Percentiles rank a stretch among this genome's conserved stretches.
These are phyloP conservation scores for Candida ortonii DNA, from an alignment of 805 yeast genomes.

Conservation along the genomic window DNA sequence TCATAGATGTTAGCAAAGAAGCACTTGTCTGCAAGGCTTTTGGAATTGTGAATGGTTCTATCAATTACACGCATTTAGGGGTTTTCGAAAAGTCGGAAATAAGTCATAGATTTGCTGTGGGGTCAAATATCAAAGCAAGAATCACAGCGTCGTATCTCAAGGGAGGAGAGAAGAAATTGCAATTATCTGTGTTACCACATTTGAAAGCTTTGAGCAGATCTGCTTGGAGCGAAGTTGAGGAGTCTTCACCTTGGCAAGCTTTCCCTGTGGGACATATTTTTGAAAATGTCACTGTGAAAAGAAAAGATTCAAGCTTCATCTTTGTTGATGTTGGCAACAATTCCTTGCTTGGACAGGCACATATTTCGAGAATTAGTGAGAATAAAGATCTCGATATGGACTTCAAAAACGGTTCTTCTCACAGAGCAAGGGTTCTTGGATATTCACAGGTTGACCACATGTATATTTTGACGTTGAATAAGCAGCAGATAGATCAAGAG, in stretches of 20 bases:
- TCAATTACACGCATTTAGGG: constrained; percentile 65
- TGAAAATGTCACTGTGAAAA: constrained; percentile 57
- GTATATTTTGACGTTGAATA: constrained; percentile 67
- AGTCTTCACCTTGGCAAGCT: constrained; percentile 50
- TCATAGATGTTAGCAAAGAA: constrained; percentile 52
- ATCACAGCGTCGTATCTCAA: constrained; percentile 54
- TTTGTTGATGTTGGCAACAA: constrained; percentile 57
- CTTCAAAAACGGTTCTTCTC: constrained; percentile 63
- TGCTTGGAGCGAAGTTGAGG: constrained; percentile 16
- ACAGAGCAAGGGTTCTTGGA: constrained; percentile 75
- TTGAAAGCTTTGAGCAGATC: constrained; percentile 36
- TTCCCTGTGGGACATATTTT: constrained; percentile 77
- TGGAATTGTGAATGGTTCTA: constrained; percentile 71
- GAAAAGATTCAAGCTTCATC: constrained; percentile 55
- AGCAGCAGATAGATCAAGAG: constrained; percentile 57
- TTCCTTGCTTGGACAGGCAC: constrained; percentile 65
- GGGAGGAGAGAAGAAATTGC: constrained; percentile 53
- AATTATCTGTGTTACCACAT: constrained; percentile 62
- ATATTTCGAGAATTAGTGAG: constrained; percentile 64
- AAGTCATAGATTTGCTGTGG: constrained; percentile 63
- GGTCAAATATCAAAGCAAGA: constrained; percentile 67
- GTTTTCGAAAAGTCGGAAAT: constrained; percentile 43
- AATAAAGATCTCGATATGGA: constrained; percentile 43
- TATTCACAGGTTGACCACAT: constrained; percentile 64
- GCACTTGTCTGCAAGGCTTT: constrained; percentile 74